phyloP scores from a whole-genome alignment of 345 rosid genomes.

The Murraya paniculata region DNA sequence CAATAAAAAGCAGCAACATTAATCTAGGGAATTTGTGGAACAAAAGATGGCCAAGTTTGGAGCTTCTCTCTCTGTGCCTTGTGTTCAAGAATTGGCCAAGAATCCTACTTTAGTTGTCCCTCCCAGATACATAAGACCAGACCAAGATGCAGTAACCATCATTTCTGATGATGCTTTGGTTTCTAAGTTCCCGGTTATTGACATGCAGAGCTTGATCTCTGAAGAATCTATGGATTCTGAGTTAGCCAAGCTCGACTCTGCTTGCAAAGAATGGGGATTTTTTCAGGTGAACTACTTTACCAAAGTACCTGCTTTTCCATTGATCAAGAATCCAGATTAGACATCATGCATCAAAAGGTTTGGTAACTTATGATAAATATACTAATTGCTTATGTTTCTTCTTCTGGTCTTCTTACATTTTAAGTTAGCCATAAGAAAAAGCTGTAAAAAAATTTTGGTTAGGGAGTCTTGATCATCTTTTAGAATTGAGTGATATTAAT shows the following conservation, averaged over 20 bases:
- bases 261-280: constrained; percentile 18
- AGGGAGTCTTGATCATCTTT: too few species aligned
- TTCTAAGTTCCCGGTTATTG: constrained; percentile 36
- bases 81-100: constrained; percentile 37
- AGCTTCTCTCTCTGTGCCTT: constrained; percentile 40
- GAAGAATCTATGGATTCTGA: constrained; percentile 34
- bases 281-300: constrained; percentile 18
- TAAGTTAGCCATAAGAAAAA: too few species aligned
- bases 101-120: constrained; percentile 25
- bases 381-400: too few species aligned
- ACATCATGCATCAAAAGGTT: background rate
- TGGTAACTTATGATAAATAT: too few species aligned
- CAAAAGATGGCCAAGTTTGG: constrained; percentile 3
- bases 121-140: constrained; percentile 31
- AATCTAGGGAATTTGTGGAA: background rate
- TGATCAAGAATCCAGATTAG: too few species aligned
- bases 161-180: background rate
- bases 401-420: too few species aligned
- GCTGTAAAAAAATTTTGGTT: too few species aligned
- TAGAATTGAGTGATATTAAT: too few species aligned
- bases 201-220: constrained; percentile 32
- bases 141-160: constrained; percentile 11
- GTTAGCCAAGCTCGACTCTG: constrained; percentile 33
- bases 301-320: background rate
- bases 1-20: background rate